Conservation (phyloP, 129 eudicot species). For the Centaurea solstitialis region DNA sequence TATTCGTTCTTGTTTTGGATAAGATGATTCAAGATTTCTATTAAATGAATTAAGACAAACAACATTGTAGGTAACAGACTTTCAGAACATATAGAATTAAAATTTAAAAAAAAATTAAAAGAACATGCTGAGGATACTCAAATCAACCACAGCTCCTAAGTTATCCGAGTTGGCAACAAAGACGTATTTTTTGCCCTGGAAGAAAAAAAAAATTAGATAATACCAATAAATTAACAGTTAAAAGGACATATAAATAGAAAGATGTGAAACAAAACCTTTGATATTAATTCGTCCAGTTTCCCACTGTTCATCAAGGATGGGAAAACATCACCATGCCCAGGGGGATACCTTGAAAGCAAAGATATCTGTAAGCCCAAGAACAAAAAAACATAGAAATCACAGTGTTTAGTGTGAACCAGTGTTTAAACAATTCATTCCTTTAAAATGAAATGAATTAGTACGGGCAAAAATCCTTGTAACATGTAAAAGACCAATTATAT, state of each 20-base stretch:
- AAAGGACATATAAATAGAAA: neutral
- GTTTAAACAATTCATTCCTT: neutral
- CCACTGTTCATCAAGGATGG: slow-evolving; percentile 96
- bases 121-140: slow-evolving; percentile 66
- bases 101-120: neutral
- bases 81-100: neutral
- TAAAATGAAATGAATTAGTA: neutral
- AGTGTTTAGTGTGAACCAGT: neutral
- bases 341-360: slow-evolving; percentile 78
- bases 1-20: slow-evolving; percentile 89
- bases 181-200: slow-evolving; percentile 96
- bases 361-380: slow-evolving; percentile 1
- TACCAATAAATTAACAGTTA: neutral
- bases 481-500: too few relatives aligned
- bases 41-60: slow-evolving; percentile 49
- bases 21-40: slow-evolving; percentile 92
- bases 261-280: slow-evolving; percentile 57
- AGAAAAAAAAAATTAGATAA: neutral
- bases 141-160: slow-evolving; percentile 92
- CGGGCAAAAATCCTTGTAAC: too few relatives aligned
- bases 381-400: neutral
- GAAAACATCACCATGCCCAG: slow-evolving; percentile 99
- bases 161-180: slow-evolving; percentile 97
- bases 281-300: slow-evolving; percentile 76
- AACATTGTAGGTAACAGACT: neutral